Evolutionary conservation across 2,329 filamentous ascomycete species (phyloP), one percentile per base, ranked within the genome.

Genomic region (Orbilia javanica): DNA sequence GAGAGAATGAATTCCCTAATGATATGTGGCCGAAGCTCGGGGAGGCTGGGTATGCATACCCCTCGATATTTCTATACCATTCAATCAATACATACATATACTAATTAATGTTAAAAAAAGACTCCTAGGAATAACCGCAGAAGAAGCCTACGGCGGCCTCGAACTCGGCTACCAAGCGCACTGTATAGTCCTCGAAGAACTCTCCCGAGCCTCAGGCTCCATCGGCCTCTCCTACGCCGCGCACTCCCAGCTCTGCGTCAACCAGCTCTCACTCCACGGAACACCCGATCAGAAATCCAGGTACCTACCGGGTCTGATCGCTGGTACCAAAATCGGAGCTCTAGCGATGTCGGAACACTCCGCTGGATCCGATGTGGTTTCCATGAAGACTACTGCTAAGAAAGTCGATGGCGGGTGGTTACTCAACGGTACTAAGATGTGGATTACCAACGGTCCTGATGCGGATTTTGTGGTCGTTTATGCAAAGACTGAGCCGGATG

Each of bases 381-480:
- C 92, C 84, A 98, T 98, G 95, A 93, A 94, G 84, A 96, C 91
- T 52, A 91, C 89, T 2, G 95, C 94, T 0, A 92, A 89, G 83
- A 72, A 74, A 27, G 92, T 93, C 10, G 92, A 96, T 82, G 94
- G 94, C 39, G 95, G 95, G 29, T 97, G 92, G 84, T 79, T 94
- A 20, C 86, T 99, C 69, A 93, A 94, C 82, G 95, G 94, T 34
- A 93, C 91, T 78, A 97, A 99, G 88, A 97, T 98, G 95, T 99
- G 95, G 95, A 99, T 99, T 83, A 99, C 95, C 79, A 99, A 99
- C 85, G 90, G 95, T 3, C 95, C 95, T 0, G 94, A 98, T 83
- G 96, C 96, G n/a, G 89, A 97, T 84, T 87, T 92, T 48, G 90
- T 98, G 69, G 90, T 99, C 68, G 94, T 99, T n/a, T 99, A 99